Percentiles rank a stretch among this genome's conserved stretches.
Evolutionary conservation across 768 basidiomycete genomes (phyloP).

Genomic region (Sporobolomyces roseus): DNA sequence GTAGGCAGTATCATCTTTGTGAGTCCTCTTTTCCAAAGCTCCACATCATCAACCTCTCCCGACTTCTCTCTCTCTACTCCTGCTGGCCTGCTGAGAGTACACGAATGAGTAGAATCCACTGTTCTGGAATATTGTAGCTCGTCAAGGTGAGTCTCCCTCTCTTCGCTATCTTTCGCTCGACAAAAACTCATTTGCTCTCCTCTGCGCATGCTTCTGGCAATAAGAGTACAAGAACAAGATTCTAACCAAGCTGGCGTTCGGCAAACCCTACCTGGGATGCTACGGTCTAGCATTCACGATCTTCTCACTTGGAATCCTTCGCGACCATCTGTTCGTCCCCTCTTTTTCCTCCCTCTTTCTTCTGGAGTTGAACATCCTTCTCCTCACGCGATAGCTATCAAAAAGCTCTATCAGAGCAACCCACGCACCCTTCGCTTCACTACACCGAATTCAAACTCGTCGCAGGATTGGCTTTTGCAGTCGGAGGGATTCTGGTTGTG

Average conservation of each 20-base stretch:
- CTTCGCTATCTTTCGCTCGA: not conserved
- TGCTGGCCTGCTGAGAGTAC: not conserved
- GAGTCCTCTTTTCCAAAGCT: conserved; percentile 25
- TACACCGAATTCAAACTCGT: conserved; percentile 59
- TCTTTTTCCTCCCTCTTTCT: not conserved
- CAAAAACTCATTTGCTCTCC: not conserved
- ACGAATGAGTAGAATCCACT: conserved; percentile 63
- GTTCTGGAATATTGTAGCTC: conserved; percentile 90
- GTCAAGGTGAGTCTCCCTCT: conserved; percentile 18
- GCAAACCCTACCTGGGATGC: conserved; percentile 62
- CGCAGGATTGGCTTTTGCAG: conserved; percentile 59
- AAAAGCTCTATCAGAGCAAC: conserved; percentile 70
- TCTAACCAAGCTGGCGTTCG: conserved; percentile 72
- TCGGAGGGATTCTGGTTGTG: conserved; percentile 80
- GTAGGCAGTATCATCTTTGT: conserved; percentile 67
- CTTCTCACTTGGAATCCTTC: conserved; percentile 75
- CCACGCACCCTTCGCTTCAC: conserved; percentile 62
- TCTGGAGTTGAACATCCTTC: too few relatives aligned
- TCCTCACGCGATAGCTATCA: conserved; percentile 60
- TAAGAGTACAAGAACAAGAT: conserved; percentile 78
- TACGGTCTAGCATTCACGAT: conserved; percentile 82
- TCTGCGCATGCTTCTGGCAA: not conserved
- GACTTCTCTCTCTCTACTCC: not conserved
- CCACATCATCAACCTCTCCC: not conserved
- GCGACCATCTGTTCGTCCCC: conserved; percentile 72